Conservation (phyloP, 495 filamentous ascomycete species). For the Staphylotrichum tortipilum region DNA sequence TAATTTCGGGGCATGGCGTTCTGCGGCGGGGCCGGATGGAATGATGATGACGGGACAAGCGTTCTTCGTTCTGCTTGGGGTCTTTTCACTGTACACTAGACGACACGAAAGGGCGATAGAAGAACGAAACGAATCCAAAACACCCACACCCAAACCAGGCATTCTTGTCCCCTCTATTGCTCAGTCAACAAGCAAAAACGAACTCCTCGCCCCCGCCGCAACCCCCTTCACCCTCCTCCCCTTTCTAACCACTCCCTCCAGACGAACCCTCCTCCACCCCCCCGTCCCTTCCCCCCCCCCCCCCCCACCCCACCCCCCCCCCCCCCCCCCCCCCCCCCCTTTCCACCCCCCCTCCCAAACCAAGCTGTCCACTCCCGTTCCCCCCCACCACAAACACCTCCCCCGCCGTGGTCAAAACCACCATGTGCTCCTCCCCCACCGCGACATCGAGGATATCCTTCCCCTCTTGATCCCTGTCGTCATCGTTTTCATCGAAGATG, state of each 20-base stretch:
- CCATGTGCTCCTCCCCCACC: conserved; percentile 49
- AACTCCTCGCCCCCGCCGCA: conserved; percentile 38
- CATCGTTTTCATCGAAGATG: too few species aligned
- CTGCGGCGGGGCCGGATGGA: conserved; percentile 10
- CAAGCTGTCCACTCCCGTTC: conserved; percentile 52
- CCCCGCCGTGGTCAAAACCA: conserved; percentile 43
- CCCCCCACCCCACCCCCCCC: too few species aligned
- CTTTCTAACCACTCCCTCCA: conserved; percentile 18
- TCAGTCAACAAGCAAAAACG: conserved; percentile 37
- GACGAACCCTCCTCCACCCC: conserved; percentile 28
- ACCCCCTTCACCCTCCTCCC: conserved; percentile 28
- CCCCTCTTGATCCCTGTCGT: too few species aligned
- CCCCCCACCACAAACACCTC: conserved; percentile 49
- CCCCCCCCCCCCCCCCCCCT: conserved; percentile 15
- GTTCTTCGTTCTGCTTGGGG: conserved; percentile 12
- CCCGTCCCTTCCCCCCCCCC: too few species aligned
- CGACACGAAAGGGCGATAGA: conserved; percentile 3
- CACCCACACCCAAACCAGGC: too few species aligned
- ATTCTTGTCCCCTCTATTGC: too few species aligned
- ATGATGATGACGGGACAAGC: conserved; percentile 1
- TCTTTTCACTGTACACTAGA: conserved; percentile 16
- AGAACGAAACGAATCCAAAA: too few species aligned
- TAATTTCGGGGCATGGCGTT: conserved; percentile 34
- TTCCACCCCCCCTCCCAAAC: conserved; percentile 26
- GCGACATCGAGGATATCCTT: conserved; percentile 44